Conservation (phyloP, 345 rosid genomes). For the Eucalyptus fibrosa region DNA sequence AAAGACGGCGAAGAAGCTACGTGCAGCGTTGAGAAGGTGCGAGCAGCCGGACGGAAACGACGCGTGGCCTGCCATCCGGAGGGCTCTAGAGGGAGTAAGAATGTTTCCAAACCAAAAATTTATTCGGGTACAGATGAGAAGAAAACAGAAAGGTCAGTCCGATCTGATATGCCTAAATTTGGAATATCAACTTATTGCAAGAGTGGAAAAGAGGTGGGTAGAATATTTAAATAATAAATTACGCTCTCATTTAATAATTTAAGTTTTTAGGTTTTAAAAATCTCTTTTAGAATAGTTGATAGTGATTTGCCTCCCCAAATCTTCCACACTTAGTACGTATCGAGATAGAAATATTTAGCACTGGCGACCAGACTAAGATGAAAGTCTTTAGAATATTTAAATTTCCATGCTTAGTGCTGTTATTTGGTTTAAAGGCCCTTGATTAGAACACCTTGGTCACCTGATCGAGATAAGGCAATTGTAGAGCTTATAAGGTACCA, state of each 20-base stretch:
- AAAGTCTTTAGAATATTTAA: too few relatives aligned
- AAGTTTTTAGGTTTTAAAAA: too few relatives aligned
- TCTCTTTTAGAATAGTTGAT: too few relatives aligned
- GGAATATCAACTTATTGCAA: rapidly evolving
- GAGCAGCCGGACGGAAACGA: background rate
- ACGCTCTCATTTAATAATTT: rapidly evolving
- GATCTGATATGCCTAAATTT: background rate
- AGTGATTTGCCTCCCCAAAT: too few relatives aligned
- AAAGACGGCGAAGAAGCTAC: background rate
- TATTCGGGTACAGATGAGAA: background rate
- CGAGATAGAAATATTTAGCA: too few relatives aligned
- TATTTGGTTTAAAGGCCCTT: too few relatives aligned
- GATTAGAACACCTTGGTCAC: too few relatives aligned
- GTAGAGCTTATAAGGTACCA: background rate
- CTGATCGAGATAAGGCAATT: background rate
- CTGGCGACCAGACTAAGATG: too few relatives aligned
- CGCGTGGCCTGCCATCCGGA: background rate
- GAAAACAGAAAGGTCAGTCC: background rate
- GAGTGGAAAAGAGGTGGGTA: background rate
- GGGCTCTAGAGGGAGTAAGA: background rate
- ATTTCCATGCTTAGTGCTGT: too few relatives aligned
- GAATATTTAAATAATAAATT: too few relatives aligned
- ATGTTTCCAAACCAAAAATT: background rate
- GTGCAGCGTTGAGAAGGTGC: constrained; percentile 2
- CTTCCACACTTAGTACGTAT: too few relatives aligned